phyloP scores from a whole-genome alignment of 345 rosid genomes.

The Psidium guajava region DNA sequence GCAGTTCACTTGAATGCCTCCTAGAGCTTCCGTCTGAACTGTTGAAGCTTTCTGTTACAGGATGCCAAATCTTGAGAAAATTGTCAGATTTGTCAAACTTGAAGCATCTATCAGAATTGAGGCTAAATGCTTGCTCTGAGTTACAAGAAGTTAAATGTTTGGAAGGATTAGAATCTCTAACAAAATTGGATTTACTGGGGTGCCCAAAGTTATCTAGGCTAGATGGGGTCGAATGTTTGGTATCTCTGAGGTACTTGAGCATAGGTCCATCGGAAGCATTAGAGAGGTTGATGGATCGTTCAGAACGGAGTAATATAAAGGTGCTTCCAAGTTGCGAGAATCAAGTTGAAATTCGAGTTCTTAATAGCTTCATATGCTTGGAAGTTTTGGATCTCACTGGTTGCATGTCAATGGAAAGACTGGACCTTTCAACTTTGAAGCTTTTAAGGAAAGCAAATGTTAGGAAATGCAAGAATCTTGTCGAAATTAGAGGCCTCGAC shows the following conservation, averaged over 20 bases:
- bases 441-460: background rate
- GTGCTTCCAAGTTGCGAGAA: background rate
- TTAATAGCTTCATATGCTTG: background rate
- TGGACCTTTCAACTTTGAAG: background rate
- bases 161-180: background rate
- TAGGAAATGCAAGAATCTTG: background rate
- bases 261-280: fast-evolving
- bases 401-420: background rate
- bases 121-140: background rate
- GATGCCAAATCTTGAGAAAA: background rate
- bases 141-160: background rate
- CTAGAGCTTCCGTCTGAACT: background rate
- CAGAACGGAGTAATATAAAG: background rate
- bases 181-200: background rate
- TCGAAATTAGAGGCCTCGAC: background rate
- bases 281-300: background rate
- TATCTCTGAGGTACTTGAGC: fast-evolving
- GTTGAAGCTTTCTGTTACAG: background rate
- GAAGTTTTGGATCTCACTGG: background rate
- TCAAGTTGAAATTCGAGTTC: background rate
- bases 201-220: background rate
- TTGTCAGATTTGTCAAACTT: background rate
- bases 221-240: background rate
- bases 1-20: background rate
- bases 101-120: background rate